Percentiles rank a stretch among this genome's conserved stretches.
Evolutionary conservation across 2,329 filamentous ascomycete genomes (phyloP).

Genomic region (Aspergillus neoniger): DNA sequence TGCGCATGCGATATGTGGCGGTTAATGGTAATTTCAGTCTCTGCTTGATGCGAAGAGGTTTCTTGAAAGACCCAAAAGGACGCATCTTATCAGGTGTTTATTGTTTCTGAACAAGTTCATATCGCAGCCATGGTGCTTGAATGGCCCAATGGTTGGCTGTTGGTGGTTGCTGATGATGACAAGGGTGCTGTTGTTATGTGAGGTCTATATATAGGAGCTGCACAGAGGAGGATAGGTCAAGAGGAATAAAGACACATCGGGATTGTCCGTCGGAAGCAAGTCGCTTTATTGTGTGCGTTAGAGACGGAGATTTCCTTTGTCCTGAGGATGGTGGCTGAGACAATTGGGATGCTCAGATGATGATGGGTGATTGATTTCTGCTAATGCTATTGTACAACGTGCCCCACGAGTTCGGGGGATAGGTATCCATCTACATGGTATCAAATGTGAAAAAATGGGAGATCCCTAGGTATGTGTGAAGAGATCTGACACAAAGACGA

Average conservation of each 20-base stretch:
- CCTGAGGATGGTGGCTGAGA: not conserved
- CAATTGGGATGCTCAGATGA: not conserved
- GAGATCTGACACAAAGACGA: not conserved
- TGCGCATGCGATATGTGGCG: not conserved
- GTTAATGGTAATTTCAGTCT: not conserved
- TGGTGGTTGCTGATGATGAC: not conserved
- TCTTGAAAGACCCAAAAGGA: too few species aligned
- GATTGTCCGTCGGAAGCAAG: not conserved
- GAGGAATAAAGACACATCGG: not conserved
- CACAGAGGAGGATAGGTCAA: not conserved
- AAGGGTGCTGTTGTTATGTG: not conserved
- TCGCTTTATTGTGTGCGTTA: not conserved
- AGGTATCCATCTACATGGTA: constrained; percentile 10
- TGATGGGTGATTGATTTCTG: not conserved
- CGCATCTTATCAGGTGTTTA: too few species aligned
- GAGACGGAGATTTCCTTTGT: not conserved
- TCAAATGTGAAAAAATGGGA: not conserved
- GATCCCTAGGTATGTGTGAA: not conserved
- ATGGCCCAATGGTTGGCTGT: not conserved
- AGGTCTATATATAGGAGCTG: not conserved
- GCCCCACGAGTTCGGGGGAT: not conserved
- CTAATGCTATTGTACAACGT: constrained; percentile 3
- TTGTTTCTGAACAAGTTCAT: too few species aligned
- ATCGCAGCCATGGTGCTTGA: not conserved
- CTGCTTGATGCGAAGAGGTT: not conserved